Conservation (phyloP, 169 alveolate genomes). For the Babesia sp. region DNA sequence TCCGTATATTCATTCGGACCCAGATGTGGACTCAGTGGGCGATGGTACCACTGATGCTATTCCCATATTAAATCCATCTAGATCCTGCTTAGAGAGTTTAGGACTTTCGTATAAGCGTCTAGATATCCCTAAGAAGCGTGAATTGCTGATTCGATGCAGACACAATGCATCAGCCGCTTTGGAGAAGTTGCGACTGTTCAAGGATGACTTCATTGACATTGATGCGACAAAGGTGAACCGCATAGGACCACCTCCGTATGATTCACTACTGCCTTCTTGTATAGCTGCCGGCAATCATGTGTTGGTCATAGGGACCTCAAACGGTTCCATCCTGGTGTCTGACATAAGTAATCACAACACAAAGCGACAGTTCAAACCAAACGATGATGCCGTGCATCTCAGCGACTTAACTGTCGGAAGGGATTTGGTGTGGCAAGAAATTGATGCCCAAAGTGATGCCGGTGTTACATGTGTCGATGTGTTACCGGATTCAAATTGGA, state of each 20-base stretch:
- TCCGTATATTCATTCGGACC: neutral
- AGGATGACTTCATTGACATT: constrained; percentile 16
- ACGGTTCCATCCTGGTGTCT: constrained; percentile 45
- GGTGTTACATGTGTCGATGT: constrained; percentile 54
- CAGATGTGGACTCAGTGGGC: neutral
- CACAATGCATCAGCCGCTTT: constrained; percentile 37
- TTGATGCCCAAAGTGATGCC: constrained; percentile 32
- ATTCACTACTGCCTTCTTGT: constrained; percentile 18
- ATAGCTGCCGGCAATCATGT: constrained; percentile 29
- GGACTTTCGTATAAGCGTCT: constrained; percentile 25
- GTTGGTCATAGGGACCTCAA: constrained; percentile 41
- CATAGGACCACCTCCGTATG: neutral
- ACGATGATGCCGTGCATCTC: constrained; percentile 15
- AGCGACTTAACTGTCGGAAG: neutral
- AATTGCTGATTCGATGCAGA: constrained; percentile 12
- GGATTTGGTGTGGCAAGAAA: constrained; percentile 40
- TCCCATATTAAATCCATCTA: neutral
- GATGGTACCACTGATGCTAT: neutral
- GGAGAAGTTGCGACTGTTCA: constrained; percentile 41
- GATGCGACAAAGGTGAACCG: neutral
- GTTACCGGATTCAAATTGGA: constrained; percentile 48
- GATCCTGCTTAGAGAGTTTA: constrained; percentile 11
- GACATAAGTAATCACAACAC: constrained; percentile 45
- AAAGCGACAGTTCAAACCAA: constrained; percentile 37
- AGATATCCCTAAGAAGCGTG: neutral